phyloP scores from a whole-genome alignment of 2,329 filamentous ascomycete genomes.

The Blumeriella jaapii region DNA sequence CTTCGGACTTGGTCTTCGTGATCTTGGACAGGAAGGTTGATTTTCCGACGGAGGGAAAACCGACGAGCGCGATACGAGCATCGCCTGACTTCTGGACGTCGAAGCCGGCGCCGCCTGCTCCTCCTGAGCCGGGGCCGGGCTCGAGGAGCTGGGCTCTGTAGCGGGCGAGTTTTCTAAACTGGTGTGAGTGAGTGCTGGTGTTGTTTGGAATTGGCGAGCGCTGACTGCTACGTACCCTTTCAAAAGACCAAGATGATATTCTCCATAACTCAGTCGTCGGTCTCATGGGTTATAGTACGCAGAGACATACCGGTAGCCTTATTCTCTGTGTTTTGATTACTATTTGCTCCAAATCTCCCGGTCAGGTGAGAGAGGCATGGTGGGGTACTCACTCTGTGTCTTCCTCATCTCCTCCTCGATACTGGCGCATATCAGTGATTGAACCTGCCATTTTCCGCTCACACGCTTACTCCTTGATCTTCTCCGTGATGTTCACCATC shows the following conservation, averaged over 20 bases:
- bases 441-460: conserved; percentile 4
- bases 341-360: neutral
- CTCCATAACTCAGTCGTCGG: conserved; percentile 34
- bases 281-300: conserved; percentile 1
- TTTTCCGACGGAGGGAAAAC: conserved; percentile 98
- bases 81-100: conserved; percentile 94
- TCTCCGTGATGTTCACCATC: conserved; percentile 99
- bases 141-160: conserved; percentile 90
- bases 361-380: conserved; percentile 3
- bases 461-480: conserved; percentile 86
- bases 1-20: conserved; percentile 93
- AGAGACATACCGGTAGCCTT: conserved; percentile 80
- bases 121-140: conserved; percentile 67
- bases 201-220: neutral
- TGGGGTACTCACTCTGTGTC: conserved; percentile 72
- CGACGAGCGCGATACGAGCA: conserved; percentile 90
- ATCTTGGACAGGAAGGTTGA: conserved; percentile 98
- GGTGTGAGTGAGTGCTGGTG: conserved; percentile 3
- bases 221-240: conserved; percentile 92
- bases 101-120: conserved; percentile 73
- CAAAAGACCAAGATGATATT: conserved; percentile 94
- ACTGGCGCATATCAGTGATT: conserved; percentile 37
- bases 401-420: conserved; percentile 99
- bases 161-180: conserved; percentile 77
- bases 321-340: conserved; percentile 55